Base-by-base conservation (phyloP, 2,329 filamentous ascomycete genomes). In the Pseudogymnoascus sp. region DNA sequence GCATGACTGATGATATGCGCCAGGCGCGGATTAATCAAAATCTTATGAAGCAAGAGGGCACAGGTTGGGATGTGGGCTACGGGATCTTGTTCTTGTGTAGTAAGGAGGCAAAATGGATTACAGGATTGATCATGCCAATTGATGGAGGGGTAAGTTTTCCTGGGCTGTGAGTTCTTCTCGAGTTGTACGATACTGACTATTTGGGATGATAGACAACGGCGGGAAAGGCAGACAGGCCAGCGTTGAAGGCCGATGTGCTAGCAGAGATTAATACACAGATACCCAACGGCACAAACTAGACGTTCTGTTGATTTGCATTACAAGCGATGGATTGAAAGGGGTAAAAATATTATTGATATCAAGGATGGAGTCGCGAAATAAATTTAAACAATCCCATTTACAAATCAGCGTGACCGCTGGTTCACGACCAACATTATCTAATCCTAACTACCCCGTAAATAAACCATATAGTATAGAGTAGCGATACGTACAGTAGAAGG, bases 1-100 rank as follows among this genome's bases (percentile, higher is more conserved):
- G 77, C 0, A 80, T 79, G 77, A 73, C 67, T 6, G 71, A 74
- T 4, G 75, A 78, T 47, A 69, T 70, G 4, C 68, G 77, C 50
- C 73, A 74, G 28, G 73, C 74, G 1, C 69, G 78, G 12, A 77
- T 71, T 21, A 71, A 66, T 11, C 38, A 82, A 65, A 83, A 80
- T 1, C 80, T 81, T 0, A 81, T 83, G 79, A 77, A 78, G 35
- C 81, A 77, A 1, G 81, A 84, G 66, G 81, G 81, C 0, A 83
- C 75, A 64, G 81, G 76, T 1, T 83, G 81, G 80, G 81, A 84
- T 67, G 77, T 78, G 56, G 81, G 76, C 5, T 77, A 76, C 40
- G 79, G 79, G 2, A 78, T 82, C 0, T 72, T 77, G 0, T 84
- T 82, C 66, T 72, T 84, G n/a, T 79, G 79, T 4, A 76, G 79